A percentile compares a stretch with the other conserved stretches of the same genome.
Evolutionary conservation across 768 basidiomycete genomes (phyloP).

Genomic region (Psilocybe tampanensis): DNA sequence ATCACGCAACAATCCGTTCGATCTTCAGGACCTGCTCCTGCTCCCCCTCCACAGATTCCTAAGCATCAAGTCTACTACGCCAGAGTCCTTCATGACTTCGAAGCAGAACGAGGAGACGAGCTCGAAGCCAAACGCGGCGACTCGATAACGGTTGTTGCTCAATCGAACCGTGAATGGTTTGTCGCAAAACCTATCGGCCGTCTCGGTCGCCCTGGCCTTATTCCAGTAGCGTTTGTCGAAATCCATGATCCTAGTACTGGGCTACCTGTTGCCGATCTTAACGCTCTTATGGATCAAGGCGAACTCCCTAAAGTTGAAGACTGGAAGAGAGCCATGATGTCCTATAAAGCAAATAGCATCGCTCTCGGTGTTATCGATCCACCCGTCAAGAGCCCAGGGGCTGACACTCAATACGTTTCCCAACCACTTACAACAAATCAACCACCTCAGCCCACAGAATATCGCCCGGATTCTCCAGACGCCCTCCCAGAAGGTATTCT

Average conservation of each 20-base stretch:
- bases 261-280: slow-evolving; percentile 73
- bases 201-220: slow-evolving; percentile 93
- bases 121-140: slow-evolving; percentile 95
- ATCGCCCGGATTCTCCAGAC: slow-evolving; percentile 44
- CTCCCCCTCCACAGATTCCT: slow-evolving; percentile 16
- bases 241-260: slow-evolving; percentile 92
- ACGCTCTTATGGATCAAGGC: slow-evolving; percentile 80
- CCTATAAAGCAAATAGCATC: slow-evolving; percentile 96
- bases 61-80: slow-evolving; percentile 84
- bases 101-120: slow-evolving; percentile 95
- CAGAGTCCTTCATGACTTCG: slow-evolving; percentile 93
- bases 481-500: slow-evolving; percentile 82
- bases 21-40: slow-evolving; percentile 18
- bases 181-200: slow-evolving; percentile 97
- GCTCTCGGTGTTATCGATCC: slow-evolving; percentile 88
- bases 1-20: slow-evolving; percentile 20
- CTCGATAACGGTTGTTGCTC: slow-evolving; percentile 94
- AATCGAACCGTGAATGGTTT: slow-evolving; percentile 99
- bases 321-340: slow-evolving; percentile 95
- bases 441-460: slow-evolving; percentile 29
- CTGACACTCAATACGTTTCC: slow-evolving; percentile 42
- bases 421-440: slow-evolving; percentile 24
- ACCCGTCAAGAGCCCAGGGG: slow-evolving; percentile 41
- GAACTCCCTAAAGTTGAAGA: slow-evolving; percentile 97
- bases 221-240: slow-evolving; percentile 96